phyloP scores from a whole-genome alignment of 257 asterid genomes.

The Gentiana macrophylla region DNA sequence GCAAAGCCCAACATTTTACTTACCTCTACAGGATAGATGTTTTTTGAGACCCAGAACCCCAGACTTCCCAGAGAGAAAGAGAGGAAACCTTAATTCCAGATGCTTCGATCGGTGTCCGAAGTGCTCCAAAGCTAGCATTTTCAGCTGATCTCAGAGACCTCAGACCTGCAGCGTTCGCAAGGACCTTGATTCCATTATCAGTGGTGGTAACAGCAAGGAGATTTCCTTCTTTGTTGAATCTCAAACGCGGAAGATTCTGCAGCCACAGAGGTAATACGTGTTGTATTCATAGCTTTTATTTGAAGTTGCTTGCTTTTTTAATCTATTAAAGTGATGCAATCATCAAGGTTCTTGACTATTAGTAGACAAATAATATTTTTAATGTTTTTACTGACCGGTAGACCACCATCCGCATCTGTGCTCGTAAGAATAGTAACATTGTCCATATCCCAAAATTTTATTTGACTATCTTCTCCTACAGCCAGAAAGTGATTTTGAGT shows the following conservation, averaged over 20 bases:
- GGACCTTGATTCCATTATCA: constrained; percentile 86
- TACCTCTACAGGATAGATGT: neutral
- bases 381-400: constrained; percentile 47
- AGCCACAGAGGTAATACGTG: constrained; percentile 3
- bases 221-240: constrained; percentile 92
- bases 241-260: constrained; percentile 86
- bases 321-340: too few species aligned
- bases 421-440: constrained; percentile 44
- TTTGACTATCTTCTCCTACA: constrained; percentile 90
- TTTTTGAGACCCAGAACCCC: neutral
- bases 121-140: constrained; percentile 69
- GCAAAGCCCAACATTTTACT: constrained; percentile 11
- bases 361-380: neutral
- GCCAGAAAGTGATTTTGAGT: constrained; percentile 91
- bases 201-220: constrained; percentile 90
- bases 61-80: neutral
- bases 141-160: constrained; percentile 66
- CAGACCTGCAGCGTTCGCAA: constrained; percentile 77
- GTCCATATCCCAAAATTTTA: constrained; percentile 99
- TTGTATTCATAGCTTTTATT: too few species aligned
- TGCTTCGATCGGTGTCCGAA: constrained; percentile 72
- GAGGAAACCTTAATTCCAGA: constrained; percentile 60
- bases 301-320: too few species aligned
- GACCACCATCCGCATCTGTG: constrained; percentile 92
- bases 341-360: too few species aligned